Evolutionary conservation across 768 basidiomycete species (phyloP).

Genomic region (Erythrobasidium yunnanense): DNA sequence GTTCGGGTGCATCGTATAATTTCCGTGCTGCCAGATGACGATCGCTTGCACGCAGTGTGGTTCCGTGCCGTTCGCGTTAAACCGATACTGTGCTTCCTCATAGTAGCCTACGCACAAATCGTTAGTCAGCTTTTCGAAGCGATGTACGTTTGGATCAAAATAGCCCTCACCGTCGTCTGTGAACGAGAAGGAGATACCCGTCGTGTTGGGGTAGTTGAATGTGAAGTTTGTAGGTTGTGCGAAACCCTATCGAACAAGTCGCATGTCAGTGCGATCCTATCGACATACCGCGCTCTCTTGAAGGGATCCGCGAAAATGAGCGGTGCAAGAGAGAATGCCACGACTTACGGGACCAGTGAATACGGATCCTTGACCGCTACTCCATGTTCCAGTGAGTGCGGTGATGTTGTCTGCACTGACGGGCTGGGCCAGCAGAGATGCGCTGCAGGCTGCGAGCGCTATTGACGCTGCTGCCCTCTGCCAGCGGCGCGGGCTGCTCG

Average conservation of each 20-base stretch:
- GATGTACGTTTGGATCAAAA: not conserved
- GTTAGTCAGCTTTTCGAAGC: not conserved
- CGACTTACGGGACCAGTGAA: slow-evolving; percentile 69
- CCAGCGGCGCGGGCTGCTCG: not conserved
- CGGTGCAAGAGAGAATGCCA: not conserved
- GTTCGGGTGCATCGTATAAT: slow-evolving; percentile 18
- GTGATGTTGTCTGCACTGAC: slow-evolving; percentile 55
- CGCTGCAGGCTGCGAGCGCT: not conserved
- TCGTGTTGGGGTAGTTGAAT: slow-evolving; percentile 72
- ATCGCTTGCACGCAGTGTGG: slow-evolving; percentile 83
- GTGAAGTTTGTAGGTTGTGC: slow-evolving; percentile 69
- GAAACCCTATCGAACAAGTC: slow-evolving; percentile 52
- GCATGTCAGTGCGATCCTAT: not conserved
- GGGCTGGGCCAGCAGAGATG: not conserved
- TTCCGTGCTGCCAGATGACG: slow-evolving; percentile 83
- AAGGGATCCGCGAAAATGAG: not conserved
- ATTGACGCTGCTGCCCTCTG: not conserved
- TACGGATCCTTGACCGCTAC: slow-evolving; percentile 63
- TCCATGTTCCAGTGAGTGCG: slow-evolving; percentile 69
- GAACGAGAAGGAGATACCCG: slow-evolving; percentile 55
- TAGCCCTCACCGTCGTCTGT: slow-evolving; percentile 49
- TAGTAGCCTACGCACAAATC: slow-evolving; percentile 48
- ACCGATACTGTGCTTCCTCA: slow-evolving; percentile 83
- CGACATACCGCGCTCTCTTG: not conserved
- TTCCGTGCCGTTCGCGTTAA: slow-evolving; percentile 67